These are phyloP conservation scores for Podospora australis DNA, from an alignment of 495 filamentous ascomycete genomes.

Conservation along the genomic window DNA sequence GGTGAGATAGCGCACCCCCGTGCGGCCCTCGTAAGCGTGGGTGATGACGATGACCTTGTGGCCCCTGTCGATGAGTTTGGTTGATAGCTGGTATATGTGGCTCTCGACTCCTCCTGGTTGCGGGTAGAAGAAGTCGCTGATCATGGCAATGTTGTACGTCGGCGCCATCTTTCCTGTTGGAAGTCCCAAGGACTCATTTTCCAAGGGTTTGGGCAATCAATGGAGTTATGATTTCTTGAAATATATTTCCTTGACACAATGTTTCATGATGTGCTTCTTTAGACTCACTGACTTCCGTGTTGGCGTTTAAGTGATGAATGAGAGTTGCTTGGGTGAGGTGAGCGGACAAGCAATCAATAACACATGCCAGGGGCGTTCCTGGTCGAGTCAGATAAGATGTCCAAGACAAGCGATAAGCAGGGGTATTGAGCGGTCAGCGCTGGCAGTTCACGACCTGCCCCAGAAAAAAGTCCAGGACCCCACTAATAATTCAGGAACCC, in stretches of 20 bases:
- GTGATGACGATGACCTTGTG: constrained; percentile 98
- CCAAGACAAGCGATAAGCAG: constrained; percentile 24
- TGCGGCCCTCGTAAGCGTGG: constrained; percentile 87
- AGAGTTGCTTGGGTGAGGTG: too few relatives aligned
- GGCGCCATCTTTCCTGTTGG: constrained; percentile 40
- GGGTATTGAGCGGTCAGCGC: constrained; percentile 13
- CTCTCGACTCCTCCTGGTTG: constrained; percentile 94
- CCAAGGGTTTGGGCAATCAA: too few relatives aligned
- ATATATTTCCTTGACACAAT: too few relatives aligned
- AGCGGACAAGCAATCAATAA: not conserved
- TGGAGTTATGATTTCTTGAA: too few relatives aligned
- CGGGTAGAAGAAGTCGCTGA: constrained; percentile 98
- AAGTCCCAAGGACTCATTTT: not conserved
- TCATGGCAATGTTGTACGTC: constrained; percentile 70
- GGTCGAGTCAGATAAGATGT: too few relatives aligned
- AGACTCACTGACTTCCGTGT: too few relatives aligned
- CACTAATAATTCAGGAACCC: constrained; percentile 5
- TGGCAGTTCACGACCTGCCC: constrained; percentile 1
- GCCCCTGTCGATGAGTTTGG: constrained; percentile 91
- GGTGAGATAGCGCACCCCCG: constrained; percentile 91
- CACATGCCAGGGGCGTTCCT: too few relatives aligned
- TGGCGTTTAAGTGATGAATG: too few relatives aligned
- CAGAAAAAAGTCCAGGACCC: constrained; percentile 13
- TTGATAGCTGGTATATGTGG: constrained; percentile 96
- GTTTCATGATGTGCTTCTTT: too few relatives aligned